Conservation (phyloP, 768 basidiomycete species). For the Hirschioporus abietinus region DNA sequence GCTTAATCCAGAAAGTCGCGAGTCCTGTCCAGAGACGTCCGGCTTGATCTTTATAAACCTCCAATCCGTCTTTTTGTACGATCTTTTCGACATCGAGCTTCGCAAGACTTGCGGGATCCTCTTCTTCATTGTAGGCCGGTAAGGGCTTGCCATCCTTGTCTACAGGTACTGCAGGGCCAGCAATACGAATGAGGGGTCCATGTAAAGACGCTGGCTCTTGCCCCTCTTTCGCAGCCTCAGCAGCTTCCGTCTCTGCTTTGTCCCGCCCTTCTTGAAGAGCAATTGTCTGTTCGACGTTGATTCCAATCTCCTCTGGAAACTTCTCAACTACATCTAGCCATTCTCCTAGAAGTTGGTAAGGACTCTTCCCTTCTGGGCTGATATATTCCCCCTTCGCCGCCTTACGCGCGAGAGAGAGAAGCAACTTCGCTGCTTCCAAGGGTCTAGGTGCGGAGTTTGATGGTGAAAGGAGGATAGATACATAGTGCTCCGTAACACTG, state of each 20-base stretch:
- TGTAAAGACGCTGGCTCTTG: constrained; percentile 42
- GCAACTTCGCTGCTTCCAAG: constrained; percentile 88
- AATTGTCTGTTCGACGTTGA: constrained; percentile 73
- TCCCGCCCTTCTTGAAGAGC: constrained; percentile 47
- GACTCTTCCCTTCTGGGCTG: constrained; percentile 90
- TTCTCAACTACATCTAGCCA: constrained; percentile 90
- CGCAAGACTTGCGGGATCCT: constrained; percentile 64
- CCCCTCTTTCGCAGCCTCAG: constrained; percentile 26
- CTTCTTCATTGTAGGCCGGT: constrained; percentile 69
- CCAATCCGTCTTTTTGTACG: constrained; percentile 79
- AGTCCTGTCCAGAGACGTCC: constrained; percentile 94
- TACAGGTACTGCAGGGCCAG: constrained; percentile 55
- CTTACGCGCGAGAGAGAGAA: constrained; percentile 78
- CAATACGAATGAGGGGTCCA: constrained; percentile 66
- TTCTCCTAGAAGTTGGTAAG: constrained; percentile 89
- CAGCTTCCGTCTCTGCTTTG: constrained; percentile 41
- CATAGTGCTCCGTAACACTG: constrained; percentile 74
- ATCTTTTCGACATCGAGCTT: constrained; percentile 86
- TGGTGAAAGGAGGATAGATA: constrained; percentile 57
- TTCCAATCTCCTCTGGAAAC: constrained; percentile 87
- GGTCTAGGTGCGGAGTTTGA: constrained; percentile 60
- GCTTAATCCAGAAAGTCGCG: constrained; percentile 98
- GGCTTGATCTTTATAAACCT: constrained; percentile 92
- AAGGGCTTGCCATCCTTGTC: constrained; percentile 45
- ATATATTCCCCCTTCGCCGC: constrained; percentile 78